Evolutionary conservation across 371 early-diverging fungal species (phyloP).

Genomic region (Catenaria anguillulae): DNA sequence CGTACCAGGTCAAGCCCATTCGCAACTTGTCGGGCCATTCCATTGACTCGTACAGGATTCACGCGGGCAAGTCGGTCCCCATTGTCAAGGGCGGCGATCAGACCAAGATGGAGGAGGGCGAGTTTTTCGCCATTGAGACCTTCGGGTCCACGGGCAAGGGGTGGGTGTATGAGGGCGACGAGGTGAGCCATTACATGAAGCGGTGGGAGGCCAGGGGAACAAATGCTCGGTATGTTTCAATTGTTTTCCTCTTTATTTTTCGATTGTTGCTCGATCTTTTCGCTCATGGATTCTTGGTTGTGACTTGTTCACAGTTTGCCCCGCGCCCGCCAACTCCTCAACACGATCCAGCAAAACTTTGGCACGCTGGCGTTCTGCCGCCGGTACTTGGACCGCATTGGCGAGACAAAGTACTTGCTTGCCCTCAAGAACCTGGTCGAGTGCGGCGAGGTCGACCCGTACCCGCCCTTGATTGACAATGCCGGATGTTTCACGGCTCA

Average conservation of each 20-base stretch:
- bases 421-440: slow-evolving; percentile 79
- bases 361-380: slow-evolving; percentile 97
- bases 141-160: slow-evolving; percentile 97
- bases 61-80: slow-evolving; percentile 95
- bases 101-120: slow-evolving; percentile 95
- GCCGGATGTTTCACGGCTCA: slow-evolving; percentile 93
- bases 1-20: slow-evolving; percentile 87
- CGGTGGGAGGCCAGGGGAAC: slow-evolving; percentile 37
- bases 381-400: slow-evolving; percentile 85
- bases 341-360: slow-evolving; percentile 82
- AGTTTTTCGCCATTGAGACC: slow-evolving; percentile 97
- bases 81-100: slow-evolving; percentile 78
- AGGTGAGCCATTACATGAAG: slow-evolving; percentile 90
- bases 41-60: slow-evolving; percentile 90
- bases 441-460: slow-evolving; percentile 66
- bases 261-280: too few species aligned
- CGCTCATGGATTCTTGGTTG: too few species aligned
- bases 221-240: too few species aligned
- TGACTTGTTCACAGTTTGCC: too few species aligned
- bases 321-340: slow-evolving; percentile 68
- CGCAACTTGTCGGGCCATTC: slow-evolving; percentile 97
- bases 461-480: slow-evolving; percentile 91
- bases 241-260: too few species aligned
- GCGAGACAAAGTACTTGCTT: slow-evolving; percentile 70
- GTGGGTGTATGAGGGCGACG: slow-evolving; percentile 78